These are phyloP conservation scores for Malassezia sp. DNA, from an alignment of 1,284 basidiomycete species.

Conservation along the genomic window DNA sequence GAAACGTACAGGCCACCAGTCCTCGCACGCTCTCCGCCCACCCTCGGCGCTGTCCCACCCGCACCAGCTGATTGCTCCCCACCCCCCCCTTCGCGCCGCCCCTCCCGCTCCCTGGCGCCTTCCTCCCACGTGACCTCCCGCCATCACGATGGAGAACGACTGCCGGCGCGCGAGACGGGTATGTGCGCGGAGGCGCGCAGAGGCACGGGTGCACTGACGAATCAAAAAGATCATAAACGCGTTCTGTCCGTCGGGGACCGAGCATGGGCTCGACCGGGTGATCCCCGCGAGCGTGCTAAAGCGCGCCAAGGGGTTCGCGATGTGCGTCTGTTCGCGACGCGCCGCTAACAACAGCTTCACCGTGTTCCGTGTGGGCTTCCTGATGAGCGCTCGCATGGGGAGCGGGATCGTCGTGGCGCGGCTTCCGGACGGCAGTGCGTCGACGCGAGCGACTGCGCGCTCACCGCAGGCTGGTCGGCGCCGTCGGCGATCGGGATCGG, in stretches of 20 bases:
- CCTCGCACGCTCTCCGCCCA: no score
- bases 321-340: constrained; percentile 52
- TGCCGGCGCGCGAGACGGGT: constrained; percentile 13
- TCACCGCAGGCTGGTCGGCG: constrained; percentile 66
- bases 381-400: constrained; percentile 60
- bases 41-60: no score
- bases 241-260: constrained; percentile 29
- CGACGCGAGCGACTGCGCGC: no score
- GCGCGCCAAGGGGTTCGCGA: constrained; percentile 68
- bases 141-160: constrained; percentile 12
- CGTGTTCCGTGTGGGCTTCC: constrained; percentile 51
- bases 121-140: no score
- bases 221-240: constrained; percentile 31
- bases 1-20: no score
- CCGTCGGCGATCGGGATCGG: constrained; percentile 92
- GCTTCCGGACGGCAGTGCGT: constrained; percentile 67
- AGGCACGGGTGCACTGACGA: neutral
- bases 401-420: constrained; percentile 83
- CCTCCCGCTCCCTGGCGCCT: no score
- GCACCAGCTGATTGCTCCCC: no score
- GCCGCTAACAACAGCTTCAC: constrained; percentile 19
- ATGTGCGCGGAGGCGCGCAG: neutral
- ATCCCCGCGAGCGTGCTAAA: constrained; percentile 51
- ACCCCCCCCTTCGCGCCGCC: no score
- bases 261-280: constrained; percentile 38